A percentile compares a stretch with the other conserved stretches of the same genome.
These are phyloP conservation scores for Pythium sukuiense DNA, from an alignment of 352 stramenopile genomes.

Conservation along the genomic window DNA sequence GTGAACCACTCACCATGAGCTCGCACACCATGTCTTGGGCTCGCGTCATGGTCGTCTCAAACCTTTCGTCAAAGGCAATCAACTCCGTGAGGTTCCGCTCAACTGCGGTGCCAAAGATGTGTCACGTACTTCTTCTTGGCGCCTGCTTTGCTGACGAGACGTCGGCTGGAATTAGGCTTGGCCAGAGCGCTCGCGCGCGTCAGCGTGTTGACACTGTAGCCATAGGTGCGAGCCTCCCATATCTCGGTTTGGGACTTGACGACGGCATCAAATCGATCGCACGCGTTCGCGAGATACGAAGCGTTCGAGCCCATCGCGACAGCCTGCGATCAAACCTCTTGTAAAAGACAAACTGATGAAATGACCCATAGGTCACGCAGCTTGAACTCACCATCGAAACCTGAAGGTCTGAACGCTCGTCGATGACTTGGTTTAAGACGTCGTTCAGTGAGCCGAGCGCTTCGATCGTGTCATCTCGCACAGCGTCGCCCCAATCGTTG, in stretches of 20 bases:
- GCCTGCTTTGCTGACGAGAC: constrained; percentile 57
- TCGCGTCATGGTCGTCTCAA: constrained; percentile 75
- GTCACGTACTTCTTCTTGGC: constrained; percentile 65
- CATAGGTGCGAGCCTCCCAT: constrained; percentile 70
- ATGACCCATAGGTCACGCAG: too few relatives aligned
- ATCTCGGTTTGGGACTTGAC: constrained; percentile 68
- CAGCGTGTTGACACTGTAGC: constrained; percentile 69
- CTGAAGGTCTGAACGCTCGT: constrained; percentile 69
- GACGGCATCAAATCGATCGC: constrained; percentile 60
- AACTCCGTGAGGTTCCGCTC: too few relatives aligned
- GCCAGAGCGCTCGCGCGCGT: constrained; percentile 25
- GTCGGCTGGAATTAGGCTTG: constrained; percentile 51
- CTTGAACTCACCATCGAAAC: constrained; percentile 58
- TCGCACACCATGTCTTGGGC: constrained; percentile 85
- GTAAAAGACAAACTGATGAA: too few relatives aligned
- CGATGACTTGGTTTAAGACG: constrained; percentile 75
- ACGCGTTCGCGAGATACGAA: constrained; percentile 66
- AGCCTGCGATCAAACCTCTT: constrained; percentile 27
- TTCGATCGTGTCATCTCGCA: constrained; percentile 78
- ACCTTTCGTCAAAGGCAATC: constrained; percentile 21
- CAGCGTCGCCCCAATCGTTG: constrained; percentile 72
- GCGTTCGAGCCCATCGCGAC: constrained; percentile 77
- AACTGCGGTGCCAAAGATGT: neutral
- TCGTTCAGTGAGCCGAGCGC: constrained; percentile 67
- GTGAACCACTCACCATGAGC: constrained; percentile 52